A percentile compares a stretch with the other conserved stretches of the same genome.
phyloP scores from a whole-genome alignment of 2,329 filamentous ascomycete species.

The Neurospora sp. region DNA sequence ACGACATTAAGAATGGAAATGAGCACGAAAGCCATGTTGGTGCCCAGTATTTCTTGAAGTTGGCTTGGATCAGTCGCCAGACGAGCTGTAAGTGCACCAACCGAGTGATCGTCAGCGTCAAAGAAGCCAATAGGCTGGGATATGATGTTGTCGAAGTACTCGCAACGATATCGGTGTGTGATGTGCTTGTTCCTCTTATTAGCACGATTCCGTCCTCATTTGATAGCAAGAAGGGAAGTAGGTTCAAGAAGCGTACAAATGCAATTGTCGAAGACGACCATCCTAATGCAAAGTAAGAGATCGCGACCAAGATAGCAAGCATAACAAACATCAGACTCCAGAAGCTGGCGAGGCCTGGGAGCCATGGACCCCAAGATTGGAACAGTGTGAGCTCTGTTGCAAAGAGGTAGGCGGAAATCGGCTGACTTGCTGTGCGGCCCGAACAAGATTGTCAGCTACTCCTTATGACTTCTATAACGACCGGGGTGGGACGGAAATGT shows the following conservation, averaged over 20 bases:
- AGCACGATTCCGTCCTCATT: background rate
- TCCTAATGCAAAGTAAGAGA: constrained; percentile 44
- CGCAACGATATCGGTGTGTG: constrained; percentile 43
- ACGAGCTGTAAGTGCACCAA: constrained; percentile 48
- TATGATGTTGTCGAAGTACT: constrained; percentile 50
- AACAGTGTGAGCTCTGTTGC: constrained; percentile 43
- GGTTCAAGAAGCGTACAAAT: constrained; percentile 18
- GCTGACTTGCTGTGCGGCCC: constrained; percentile 17
- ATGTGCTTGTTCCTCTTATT: constrained; percentile 23
- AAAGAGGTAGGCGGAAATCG: constrained; percentile 44
- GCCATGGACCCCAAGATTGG: constrained; percentile 23
- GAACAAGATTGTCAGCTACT: background rate
- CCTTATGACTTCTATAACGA: constrained; percentile 4
- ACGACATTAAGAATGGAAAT: constrained; percentile 55
- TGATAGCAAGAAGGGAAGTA: background rate
- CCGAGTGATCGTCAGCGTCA: constrained; percentile 47
- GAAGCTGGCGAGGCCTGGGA: constrained; percentile 37
- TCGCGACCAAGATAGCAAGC: constrained; percentile 41
- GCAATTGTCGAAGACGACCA: constrained; percentile 36
- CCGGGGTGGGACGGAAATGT: constrained; percentile 23
- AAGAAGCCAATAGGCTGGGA: constrained; percentile 50
- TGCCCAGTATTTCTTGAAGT: constrained; percentile 50
- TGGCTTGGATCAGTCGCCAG: constrained; percentile 46
- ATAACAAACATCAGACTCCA: constrained; percentile 57
- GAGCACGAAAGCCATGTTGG: constrained; percentile 52